These are phyloP conservation scores for Scalesia atractyloides DNA, from an alignment of 129 eudicot genomes.

Conservation along the genomic window DNA sequence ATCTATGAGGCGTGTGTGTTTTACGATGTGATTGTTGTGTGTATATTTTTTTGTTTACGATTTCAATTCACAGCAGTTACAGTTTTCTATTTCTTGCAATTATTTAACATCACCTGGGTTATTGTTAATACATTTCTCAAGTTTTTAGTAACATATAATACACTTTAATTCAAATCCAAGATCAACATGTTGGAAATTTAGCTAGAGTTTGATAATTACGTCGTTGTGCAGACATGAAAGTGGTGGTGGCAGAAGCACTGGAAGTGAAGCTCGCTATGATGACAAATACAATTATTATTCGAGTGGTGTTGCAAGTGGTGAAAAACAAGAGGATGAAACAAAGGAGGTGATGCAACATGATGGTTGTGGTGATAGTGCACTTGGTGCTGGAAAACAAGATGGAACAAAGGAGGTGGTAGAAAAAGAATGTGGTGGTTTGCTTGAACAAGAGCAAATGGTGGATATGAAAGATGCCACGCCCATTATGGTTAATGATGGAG, in stretches of 20 bases:
- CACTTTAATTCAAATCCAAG: not conserved
- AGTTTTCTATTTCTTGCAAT: conserved; percentile 1
- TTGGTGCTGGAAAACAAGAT: not conserved
- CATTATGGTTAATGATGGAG: too few relatives aligned
- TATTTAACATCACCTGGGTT: not conserved
- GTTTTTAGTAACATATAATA: not conserved
- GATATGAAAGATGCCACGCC: too few relatives aligned
- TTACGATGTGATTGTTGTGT: not conserved
- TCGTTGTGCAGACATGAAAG: not conserved
- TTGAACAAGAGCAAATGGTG: too few relatives aligned
- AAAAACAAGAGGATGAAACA: not conserved
- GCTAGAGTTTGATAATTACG: not conserved
- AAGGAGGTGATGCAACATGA: not conserved
- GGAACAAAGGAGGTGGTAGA: too few relatives aligned
- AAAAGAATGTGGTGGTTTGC: too few relatives aligned
- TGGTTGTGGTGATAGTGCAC: not conserved
- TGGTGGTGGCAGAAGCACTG: not conserved
- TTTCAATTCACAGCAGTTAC: not conserved
- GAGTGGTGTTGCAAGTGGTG: not conserved
- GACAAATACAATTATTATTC: not conserved
- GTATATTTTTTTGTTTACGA: not conserved
- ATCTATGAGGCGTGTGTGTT: conserved; percentile 18
- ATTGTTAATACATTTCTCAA: not conserved
- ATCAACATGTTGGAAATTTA: too few relatives aligned
- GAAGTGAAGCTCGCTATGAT: not conserved